A percentile compares a stretch with the other conserved stretches of the same genome.
These are phyloP conservation scores for Lomentospora prolificans DNA, from an alignment of 2,329 filamentous ascomycete species.

Conservation along the genomic window DNA sequence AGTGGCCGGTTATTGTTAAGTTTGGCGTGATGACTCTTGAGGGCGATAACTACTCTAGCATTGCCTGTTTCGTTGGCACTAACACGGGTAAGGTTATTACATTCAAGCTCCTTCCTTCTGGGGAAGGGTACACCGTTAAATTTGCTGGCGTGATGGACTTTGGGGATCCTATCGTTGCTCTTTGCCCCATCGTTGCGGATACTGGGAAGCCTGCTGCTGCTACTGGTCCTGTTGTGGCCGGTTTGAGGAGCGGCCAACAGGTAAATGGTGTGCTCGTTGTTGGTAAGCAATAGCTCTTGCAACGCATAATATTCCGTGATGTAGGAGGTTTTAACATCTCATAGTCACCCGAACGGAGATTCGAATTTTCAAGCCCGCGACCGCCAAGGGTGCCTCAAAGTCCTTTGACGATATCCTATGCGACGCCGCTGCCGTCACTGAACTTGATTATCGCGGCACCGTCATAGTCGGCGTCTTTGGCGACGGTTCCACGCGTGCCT, in stretches of 20 bases:
- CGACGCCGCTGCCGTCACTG: slow-evolving; percentile 67
- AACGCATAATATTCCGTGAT: not conserved
- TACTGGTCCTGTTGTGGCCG: slow-evolving; percentile 64
- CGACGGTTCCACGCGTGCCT: slow-evolving; percentile 70
- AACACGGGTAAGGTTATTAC: slow-evolving; percentile 75
- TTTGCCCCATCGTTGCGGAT: slow-evolving; percentile 71
- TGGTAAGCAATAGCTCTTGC: slow-evolving; percentile 34
- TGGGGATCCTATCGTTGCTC: slow-evolving; percentile 61
- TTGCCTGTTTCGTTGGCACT: slow-evolving; percentile 85
- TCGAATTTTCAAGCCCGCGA: slow-evolving; percentile 80
- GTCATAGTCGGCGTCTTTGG: slow-evolving; percentile 79
- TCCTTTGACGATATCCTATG: slow-evolving; percentile 77
- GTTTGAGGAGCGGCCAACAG: slow-evolving; percentile 62
- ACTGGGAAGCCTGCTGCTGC: slow-evolving; percentile 68
- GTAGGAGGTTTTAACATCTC: not conserved
- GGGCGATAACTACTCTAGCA: slow-evolving; percentile 90
- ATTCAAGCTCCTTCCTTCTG: slow-evolving; percentile 78
- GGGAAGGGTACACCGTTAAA: slow-evolving; percentile 61
- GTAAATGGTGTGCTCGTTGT: slow-evolving; percentile 74
- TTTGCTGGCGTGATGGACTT: slow-evolving; percentile 59
- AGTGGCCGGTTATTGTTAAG: slow-evolving; percentile 75
- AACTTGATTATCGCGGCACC: slow-evolving; percentile 64
- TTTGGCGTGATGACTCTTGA: slow-evolving; percentile 92
- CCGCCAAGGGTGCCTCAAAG: slow-evolving; percentile 83
- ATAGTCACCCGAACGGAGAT: slow-evolving; percentile 59